A percentile compares a stretch with the other conserved stretches of the same genome.
Conservation (phyloP, 139 green algal species). For the Volvox reticuliferus region DNA sequence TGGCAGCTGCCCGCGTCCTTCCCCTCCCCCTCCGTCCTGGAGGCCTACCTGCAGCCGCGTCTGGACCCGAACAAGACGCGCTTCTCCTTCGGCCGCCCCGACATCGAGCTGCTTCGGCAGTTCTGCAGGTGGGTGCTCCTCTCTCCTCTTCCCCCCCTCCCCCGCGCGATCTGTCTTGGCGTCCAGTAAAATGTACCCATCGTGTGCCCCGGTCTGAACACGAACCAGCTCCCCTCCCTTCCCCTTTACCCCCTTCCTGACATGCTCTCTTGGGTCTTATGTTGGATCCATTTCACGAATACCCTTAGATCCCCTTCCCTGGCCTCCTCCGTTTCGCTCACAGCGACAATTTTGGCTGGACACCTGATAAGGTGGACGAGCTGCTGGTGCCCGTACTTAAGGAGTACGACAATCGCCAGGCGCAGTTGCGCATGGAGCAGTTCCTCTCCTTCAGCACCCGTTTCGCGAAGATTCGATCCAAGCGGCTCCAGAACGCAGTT, state of each 20-base stretch:
- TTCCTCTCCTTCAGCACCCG: slow-evolving; percentile 85
- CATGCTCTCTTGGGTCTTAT: too few relatives aligned
- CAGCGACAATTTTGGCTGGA: slow-evolving; percentile 82
- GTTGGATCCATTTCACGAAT: too few relatives aligned
- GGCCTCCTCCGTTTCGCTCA: not conserved
- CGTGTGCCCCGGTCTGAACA: too few relatives aligned
- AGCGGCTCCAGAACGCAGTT: slow-evolving; percentile 70
- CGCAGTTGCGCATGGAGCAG: slow-evolving; percentile 84
- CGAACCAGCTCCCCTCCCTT: too few relatives aligned
- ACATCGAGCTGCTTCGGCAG: slow-evolving; percentile 76
- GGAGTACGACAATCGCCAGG: slow-evolving; percentile 75
- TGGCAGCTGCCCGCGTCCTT: slow-evolving; percentile 89
- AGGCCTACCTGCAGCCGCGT: slow-evolving; percentile 67
- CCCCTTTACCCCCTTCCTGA: too few relatives aligned
- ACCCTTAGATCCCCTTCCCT: too few relatives aligned
- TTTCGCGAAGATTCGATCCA: slow-evolving; percentile 94
- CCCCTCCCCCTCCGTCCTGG: slow-evolving; percentile 73
- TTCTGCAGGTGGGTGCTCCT: slow-evolving; percentile 73
- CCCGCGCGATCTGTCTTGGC: not conserved
- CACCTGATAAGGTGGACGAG: slow-evolving; percentile 70
- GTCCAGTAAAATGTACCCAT: not conserved
- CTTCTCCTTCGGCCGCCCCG: slow-evolving; percentile 82
- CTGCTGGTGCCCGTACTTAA: slow-evolving; percentile 84
- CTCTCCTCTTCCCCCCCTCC: too few relatives aligned
- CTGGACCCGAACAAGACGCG: slow-evolving; percentile 66